Percentiles rank a stretch among this genome's conserved stretches.
These are phyloP conservation scores for Aspergillus sclerotiicarbonarius DNA, from an alignment of 495 filamentous ascomycete species.

Conservation along the genomic window DNA sequence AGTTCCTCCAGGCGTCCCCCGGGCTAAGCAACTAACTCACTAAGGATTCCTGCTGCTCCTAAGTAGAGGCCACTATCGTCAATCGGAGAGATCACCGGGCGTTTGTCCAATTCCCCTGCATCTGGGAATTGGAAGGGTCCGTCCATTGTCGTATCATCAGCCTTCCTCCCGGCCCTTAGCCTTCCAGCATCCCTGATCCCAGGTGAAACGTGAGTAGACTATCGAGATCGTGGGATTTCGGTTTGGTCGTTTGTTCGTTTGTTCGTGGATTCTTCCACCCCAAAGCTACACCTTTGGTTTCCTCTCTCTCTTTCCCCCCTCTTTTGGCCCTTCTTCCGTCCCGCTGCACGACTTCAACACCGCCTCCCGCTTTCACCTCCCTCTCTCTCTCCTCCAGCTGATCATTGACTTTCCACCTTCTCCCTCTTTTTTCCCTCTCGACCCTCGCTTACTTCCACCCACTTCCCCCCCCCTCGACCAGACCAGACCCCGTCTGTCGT, in stretches of 20 bases:
- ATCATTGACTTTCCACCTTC: constrained; percentile 1
- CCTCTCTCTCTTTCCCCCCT: neutral
- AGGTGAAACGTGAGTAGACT: neutral
- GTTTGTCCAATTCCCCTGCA: neutral
- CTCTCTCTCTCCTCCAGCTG: constrained; percentile 1
- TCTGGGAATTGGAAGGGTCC: neutral
- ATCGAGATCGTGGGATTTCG: neutral
- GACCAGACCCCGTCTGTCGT: constrained; percentile 4
- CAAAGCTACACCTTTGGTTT: neutral
- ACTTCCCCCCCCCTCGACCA: constrained; percentile 14
- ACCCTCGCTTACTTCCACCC: constrained; percentile 15
- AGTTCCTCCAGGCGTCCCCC: too few relatives aligned
- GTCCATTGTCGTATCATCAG: neutral
- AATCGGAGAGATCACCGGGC: neutral
- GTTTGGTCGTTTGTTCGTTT: neutral
- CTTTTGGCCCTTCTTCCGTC: neutral
- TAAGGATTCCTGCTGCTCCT: too few relatives aligned
- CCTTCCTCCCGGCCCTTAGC: too few relatives aligned
- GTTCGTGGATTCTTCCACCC: neutral
- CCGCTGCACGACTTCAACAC: constrained; percentile 6
- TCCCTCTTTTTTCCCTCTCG: constrained; percentile 5
- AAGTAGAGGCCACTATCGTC: neutral
- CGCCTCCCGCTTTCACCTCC: constrained; percentile 7
- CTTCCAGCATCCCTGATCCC: neutral
- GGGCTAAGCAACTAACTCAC: too few relatives aligned